Evolutionary conservation across 2,329 filamentous ascomycete species (phyloP), one percentile per base, ranked within the genome.

Genomic region (Fusarium marasasianum): DNA sequence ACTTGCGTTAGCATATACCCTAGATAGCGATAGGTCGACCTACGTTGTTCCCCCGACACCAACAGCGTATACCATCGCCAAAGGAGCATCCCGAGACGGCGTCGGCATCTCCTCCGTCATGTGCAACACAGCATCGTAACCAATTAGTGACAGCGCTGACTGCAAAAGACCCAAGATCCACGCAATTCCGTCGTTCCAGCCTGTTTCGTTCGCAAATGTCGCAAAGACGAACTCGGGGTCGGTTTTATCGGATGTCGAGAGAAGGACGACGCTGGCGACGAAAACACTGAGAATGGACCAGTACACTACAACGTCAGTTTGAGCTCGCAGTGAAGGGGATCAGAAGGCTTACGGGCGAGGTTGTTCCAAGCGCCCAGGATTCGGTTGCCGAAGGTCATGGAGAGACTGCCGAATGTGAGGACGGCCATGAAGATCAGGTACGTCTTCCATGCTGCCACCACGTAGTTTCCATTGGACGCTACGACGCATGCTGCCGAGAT

Each of bases 81-180:
- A 76, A 1, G 84, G 85, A 0, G 82, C 82, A 48, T 86, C 84
- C 11, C 80, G 70, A 3, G 81, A 68, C 2, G 84, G 84, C 7
- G 76, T 76, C 2, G 84, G 85, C 82, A 87, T 86, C 69, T 86
- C 85, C 69, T 87, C 84, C 12, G 83, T 83, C 80, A 86, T 82
- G 59, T 87, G 85, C 9, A 85, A 74, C 10, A 83, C 82, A 12
- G 82, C 84, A 63, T 87, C 85, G 65, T 85, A 87, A 20, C 83
- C 84, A 15, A 81, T 82, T 8, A 83, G 76, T 22, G 79, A 80
- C 0, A 82, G 62, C 0, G 80, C 79, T 1, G 79, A 82, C 74
- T 85, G 86, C 3, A 87, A 76, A 6, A 87, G 78, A 1, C 86
- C 85, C 4, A 87, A 76, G 20, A 87, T 81, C 86, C 86, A 87